Conservation (phyloP, 306 rosid genomes). For the Ochetophila trinervis region DNA sequence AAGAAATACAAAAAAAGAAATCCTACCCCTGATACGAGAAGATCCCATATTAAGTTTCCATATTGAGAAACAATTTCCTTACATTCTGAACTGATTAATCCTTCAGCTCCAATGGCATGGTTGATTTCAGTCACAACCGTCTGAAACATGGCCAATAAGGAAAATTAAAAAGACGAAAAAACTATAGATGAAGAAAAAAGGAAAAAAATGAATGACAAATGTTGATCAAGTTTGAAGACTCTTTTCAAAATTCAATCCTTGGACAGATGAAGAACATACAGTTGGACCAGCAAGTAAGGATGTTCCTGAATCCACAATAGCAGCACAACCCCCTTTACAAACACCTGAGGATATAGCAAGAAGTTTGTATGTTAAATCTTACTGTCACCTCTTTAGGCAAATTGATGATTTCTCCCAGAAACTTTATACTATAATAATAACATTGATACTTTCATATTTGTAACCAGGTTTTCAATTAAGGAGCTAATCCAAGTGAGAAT, state of each 20-base stretch:
- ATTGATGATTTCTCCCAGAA: not conserved
- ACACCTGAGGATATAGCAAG: constrained; percentile 49
- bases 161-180: not conserved
- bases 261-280: constrained; percentile 38
- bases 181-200: not conserved
- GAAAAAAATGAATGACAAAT: not conserved
- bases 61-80: constrained; percentile 63
- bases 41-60: constrained; percentile 84
- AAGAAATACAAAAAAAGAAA: constrained; percentile 9
- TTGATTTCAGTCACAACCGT: constrained; percentile 73
- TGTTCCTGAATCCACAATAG: constrained; percentile 85
- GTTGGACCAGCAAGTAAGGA: constrained; percentile 91
- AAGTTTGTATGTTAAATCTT: constrained; percentile 16
- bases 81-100: constrained; percentile 71
- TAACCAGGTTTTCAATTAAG: too few relatives aligned
- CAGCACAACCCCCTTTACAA: constrained; percentile 72
- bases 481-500: too few relatives aligned
- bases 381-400: constrained; percentile 13
- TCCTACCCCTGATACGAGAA: constrained; percentile 63
- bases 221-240: not conserved
- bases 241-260: not conserved
- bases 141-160: constrained; percentile 33
- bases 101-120: constrained; percentile 92
- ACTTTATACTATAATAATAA: not conserved
- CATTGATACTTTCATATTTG: too few relatives aligned